A percentile compares a stretch with the other conserved stretches of the same genome.
Evolutionary conservation across 306 rosid species (phyloP).

Genomic region (Pterocarpus santalinus): DNA sequence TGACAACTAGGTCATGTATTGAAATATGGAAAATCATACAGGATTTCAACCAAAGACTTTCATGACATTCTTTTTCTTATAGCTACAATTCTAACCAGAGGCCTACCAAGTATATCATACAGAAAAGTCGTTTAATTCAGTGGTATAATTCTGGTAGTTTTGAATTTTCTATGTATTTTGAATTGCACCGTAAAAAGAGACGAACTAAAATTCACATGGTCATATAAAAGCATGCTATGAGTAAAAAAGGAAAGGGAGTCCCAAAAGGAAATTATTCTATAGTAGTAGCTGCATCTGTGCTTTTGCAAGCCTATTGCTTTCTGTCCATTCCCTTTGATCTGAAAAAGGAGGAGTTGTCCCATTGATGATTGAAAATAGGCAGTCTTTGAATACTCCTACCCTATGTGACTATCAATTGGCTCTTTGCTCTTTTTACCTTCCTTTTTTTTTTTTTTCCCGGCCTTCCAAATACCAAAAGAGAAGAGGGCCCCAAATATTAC

Average conservation of each 20-base stretch:
- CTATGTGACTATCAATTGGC: slow-evolving; percentile 32
- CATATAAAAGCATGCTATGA: slow-evolving; percentile 32
- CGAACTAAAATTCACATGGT: not conserved
- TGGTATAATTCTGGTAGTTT: not conserved
- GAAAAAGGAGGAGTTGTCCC: slow-evolving; percentile 47
- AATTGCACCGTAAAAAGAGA: slow-evolving; percentile 23
- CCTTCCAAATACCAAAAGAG: slow-evolving; percentile 21
- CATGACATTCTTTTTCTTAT: not conserved
- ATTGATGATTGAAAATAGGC: slow-evolving; percentile 49
- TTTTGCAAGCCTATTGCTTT: slow-evolving; percentile 42
- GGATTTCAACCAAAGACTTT: not conserved
- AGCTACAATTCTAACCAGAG: slow-evolving; percentile 4
- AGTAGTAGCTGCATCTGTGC: slow-evolving; percentile 47
- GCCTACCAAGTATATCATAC: not conserved
- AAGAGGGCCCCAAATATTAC: slow-evolving; percentile 40
- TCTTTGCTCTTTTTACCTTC: slow-evolving; percentile 32
- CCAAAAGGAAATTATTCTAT: slow-evolving; percentile 46
- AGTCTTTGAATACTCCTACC: slow-evolving; percentile 30
- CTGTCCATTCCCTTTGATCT: slow-evolving; percentile 44
- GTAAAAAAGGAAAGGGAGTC: slow-evolving; percentile 41
- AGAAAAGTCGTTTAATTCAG: not conserved
- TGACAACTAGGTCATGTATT: not conserved
- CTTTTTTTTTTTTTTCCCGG: not conserved
- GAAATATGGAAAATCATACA: not conserved
- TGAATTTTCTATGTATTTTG: not conserved